Evolutionary conservation across 371 early-diverging fungal species (phyloP).

Genomic region (Syncephalastrum racemosum): DNA sequence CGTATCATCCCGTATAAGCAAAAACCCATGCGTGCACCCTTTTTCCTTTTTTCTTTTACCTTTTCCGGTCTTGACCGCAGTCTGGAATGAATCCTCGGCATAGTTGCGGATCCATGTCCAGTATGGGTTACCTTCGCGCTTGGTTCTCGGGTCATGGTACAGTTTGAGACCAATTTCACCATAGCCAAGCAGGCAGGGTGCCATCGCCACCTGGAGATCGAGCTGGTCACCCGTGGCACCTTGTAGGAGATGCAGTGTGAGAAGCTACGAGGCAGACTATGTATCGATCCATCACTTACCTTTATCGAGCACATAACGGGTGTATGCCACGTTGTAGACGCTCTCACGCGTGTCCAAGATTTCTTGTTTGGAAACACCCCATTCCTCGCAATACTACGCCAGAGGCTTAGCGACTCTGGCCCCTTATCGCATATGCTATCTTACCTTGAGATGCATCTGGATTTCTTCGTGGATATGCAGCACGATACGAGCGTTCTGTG

Average conservation of each 20-base stretch:
- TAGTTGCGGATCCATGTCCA: slow-evolving; percentile 83
- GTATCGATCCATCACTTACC: slow-evolving; percentile 30
- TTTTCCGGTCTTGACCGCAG: slow-evolving; percentile 60
- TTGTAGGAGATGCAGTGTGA: neutral
- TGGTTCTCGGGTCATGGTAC: slow-evolving; percentile 64
- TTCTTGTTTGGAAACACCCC: slow-evolving; percentile 70
- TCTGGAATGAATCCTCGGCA: slow-evolving; percentile 63
- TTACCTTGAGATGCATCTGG: slow-evolving; percentile 67
- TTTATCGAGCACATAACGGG: slow-evolving; percentile 78
- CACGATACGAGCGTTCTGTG: slow-evolving; percentile 56
- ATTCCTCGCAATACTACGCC: slow-evolving; percentile 62
- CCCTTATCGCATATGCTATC: neutral
- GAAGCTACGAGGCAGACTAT: slow-evolving; percentile 3
- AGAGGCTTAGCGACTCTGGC: neutral
- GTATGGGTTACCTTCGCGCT: slow-evolving; percentile 75
- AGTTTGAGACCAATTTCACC: slow-evolving; percentile 74
- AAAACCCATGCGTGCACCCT: neutral
- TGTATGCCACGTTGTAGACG: slow-evolving; percentile 77
- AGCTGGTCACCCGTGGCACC: slow-evolving; percentile 70
- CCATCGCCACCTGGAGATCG: slow-evolving; percentile 77
- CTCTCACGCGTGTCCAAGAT: slow-evolving; percentile 70
- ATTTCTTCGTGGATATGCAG: slow-evolving; percentile 66
- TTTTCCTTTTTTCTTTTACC: slow-evolving; percentile 28
- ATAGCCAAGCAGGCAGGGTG: slow-evolving; percentile 83
- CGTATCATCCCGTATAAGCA: neutral